These are phyloP conservation scores for Puya raimondii DNA, from an alignment of 176 grass and related monocot genomes.

Conservation along the genomic window DNA sequence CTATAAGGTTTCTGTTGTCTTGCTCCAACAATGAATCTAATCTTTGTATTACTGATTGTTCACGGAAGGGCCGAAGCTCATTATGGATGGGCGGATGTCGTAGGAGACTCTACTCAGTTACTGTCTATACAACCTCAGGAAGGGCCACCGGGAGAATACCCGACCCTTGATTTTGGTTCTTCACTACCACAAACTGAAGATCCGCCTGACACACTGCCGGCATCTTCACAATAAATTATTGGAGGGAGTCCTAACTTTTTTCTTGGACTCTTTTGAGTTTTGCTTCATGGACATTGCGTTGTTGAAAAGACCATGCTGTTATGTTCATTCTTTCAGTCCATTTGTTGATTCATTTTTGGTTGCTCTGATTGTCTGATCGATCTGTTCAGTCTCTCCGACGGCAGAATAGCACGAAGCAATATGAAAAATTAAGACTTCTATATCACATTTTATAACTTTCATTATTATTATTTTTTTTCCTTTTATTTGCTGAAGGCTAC, in stretches of 20 bases:
- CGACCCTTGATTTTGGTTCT: slow-evolving; percentile 47
- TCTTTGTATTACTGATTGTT: not conserved
- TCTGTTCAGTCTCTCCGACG: no score
- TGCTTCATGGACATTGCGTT: slow-evolving; percentile 29
- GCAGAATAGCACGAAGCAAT: no score
- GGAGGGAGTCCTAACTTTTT: slow-evolving; percentile 6
- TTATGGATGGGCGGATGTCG: slow-evolving; percentile 92
- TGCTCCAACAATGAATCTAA: not conserved
- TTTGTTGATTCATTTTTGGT: slow-evolving; percentile 50
- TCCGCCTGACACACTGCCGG: slow-evolving; percentile 28
- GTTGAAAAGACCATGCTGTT: slow-evolving; percentile 34
- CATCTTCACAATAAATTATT: slow-evolving; percentile 33
- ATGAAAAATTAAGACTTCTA: no score
- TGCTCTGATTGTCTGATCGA: not conserved
- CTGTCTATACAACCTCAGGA: slow-evolving; percentile 63
- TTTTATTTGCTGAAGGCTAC: no score
- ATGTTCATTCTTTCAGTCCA: slow-evolving; percentile 22
- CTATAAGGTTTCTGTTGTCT: slow-evolving; percentile 1
- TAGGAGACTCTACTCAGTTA: slow-evolving; percentile 79
- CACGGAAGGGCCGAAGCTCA: slow-evolving; percentile 59
- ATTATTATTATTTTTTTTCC: no score
- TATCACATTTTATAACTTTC: no score
- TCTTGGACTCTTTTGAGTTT: slow-evolving; percentile 36
- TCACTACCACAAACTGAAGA: slow-evolving; percentile 28
- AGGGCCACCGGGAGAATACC: slow-evolving; percentile 57